phyloP scores from a whole-genome alignment of 345 rosid genomes.

The Bruguiera sexangula region DNA sequence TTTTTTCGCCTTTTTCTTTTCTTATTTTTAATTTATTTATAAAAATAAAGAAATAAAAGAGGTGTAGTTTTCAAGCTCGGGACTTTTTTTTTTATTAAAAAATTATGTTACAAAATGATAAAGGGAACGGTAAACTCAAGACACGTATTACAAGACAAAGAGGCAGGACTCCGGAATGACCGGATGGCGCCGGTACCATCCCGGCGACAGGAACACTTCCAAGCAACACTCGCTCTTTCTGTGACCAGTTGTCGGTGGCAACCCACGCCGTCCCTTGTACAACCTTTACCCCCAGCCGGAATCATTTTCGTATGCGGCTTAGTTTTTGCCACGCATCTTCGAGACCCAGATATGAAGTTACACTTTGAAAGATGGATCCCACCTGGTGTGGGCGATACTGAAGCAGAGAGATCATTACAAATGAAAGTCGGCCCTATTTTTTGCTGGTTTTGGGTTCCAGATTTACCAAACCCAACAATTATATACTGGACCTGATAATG shows the following conservation, averaged over 20 bases:
- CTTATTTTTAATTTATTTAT: background rate
- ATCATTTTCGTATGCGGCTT: background rate
- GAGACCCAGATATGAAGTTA: background rate
- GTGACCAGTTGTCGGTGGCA: constrained; percentile 19
- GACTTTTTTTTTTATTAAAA: no score
- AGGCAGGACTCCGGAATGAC: constrained; percentile 50
- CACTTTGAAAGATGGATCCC: background rate
- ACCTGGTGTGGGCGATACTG: background rate
- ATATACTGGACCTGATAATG: background rate
- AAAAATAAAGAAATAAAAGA: background rate
- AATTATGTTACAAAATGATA: background rate
- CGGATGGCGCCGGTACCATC: constrained; percentile 51
- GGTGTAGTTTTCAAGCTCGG: background rate
- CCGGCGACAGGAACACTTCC: constrained; percentile 43
- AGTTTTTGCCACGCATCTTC: constrained; percentile 19
- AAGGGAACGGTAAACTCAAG: constrained; percentile 3
- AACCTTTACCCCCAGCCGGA: background rate
- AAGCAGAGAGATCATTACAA: background rate
- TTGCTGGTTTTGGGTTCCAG: background rate
- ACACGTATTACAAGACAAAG: constrained; percentile 42
- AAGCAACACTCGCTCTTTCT: background rate
- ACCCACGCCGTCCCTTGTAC: background rate
- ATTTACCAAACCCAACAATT: background rate
- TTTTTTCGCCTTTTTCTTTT: background rate
- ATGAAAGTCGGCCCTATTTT: background rate